Evolutionary conservation across 805 yeast species (phyloP), one percentile per base, ranked within the genome.

Genomic region (Candida nemodendra): DNA sequence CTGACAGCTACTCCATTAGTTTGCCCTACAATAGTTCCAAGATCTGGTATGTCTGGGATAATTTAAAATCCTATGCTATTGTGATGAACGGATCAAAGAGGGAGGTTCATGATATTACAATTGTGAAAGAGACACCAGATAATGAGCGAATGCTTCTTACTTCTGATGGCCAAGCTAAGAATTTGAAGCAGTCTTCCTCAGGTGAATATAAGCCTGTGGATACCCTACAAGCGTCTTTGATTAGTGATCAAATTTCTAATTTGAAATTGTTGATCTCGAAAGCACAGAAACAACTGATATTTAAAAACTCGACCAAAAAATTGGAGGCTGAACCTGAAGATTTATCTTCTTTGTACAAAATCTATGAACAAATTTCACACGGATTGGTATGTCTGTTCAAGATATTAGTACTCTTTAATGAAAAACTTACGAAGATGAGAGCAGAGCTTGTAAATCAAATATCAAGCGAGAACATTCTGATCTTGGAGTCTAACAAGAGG

Each of bases 371-470:
- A 3, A 35, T 45, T 3, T 26, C 50, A 1, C 18, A 34, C 1
- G 53, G 55, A 4, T 41, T 55, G 18, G 23, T 56, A 0, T 32
- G 48, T 6, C 16, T 54, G 12, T 56, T 51, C 36, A 45, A 43
- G 30, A 34, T 36, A 8, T 22, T 57, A 13, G 34, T 56, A 0
- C 14, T 34, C 0, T 18, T 54, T 8, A 48, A 47, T 27, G 41
- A 37, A 18, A 47, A 54, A 34, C 33, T 59, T 6, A 25, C 29
- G 9, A 26, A 30, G 9, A 41, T 50, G 47, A 45, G 48, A 15
- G 22, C 32, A 4, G 63, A 61, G 32, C 45, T 52, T 24, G 43
- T 46, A 39, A 43, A 52, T 17, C 65, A 61, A 34, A 48, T 59
- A 8, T 42, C 43, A 15, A 48, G 53, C 0, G 26, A 48, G 18